These are phyloP conservation scores for Saccharomycopsis fibuligera DNA, from an alignment of 805 yeast species.

Conservation along the genomic window DNA sequence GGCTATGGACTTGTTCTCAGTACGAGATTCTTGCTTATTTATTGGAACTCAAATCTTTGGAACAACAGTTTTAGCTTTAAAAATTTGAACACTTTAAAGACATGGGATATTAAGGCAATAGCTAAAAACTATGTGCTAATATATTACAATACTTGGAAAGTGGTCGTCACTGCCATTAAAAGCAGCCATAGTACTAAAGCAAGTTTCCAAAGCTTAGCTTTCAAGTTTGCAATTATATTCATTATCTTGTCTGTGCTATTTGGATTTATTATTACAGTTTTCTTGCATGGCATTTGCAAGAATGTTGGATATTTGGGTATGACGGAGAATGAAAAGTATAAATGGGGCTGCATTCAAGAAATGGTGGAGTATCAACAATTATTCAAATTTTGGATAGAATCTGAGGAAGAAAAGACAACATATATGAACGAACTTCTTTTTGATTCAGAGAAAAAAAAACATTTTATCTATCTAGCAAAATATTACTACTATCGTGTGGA, in stretches of 20 bases:
- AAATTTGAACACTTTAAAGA: conserved; percentile 1
- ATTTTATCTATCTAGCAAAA: conserved; percentile 14
- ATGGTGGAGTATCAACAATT: conserved; percentile 4
- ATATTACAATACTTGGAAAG: conserved; percentile 8
- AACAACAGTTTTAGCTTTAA: neutral
- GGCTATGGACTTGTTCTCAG: conserved; percentile 36
- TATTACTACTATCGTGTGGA: conserved; percentile 7
- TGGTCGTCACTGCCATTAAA: neutral
- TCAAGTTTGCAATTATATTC: conserved; percentile 13
- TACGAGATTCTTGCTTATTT: conserved; percentile 5
- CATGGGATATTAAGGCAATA: neutral
- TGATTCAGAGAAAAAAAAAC: neutral
- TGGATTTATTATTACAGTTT: conserved; percentile 2
- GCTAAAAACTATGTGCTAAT: conserved; percentile 7
- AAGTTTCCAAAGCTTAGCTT: neutral
- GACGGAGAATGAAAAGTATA: conserved; percentile 56
- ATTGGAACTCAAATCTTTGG: neutral
- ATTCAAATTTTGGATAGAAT: conserved; percentile 9
- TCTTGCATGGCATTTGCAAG: conserved; percentile 1
- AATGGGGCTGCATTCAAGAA: conserved; percentile 17
- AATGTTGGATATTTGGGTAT: conserved; percentile 76
- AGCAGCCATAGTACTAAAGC: neutral
- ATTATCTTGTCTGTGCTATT: conserved; percentile 11
- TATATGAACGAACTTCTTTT: conserved; percentile 10
- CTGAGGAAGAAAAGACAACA: neutral